These are phyloP conservation scores for Gossypium lobatum DNA, from an alignment of 441 rosid genomes.

Conservation along the genomic window DNA sequence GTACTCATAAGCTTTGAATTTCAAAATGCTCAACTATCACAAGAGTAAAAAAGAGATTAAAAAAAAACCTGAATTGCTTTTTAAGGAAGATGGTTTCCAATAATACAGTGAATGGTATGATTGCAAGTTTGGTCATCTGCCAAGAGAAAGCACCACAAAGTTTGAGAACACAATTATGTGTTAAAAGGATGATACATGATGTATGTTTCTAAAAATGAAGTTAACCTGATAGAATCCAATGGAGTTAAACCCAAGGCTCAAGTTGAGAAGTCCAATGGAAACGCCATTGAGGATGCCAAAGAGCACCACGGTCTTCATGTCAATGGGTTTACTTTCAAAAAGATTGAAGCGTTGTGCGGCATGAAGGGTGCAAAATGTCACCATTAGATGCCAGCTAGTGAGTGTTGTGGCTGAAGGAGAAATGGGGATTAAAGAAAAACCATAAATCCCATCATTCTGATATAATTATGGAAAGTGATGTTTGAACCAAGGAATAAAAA, in stretches of 20 bases:
- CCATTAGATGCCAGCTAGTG: conserved; percentile 96
- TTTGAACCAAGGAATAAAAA: neutral
- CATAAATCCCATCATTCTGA: neutral
- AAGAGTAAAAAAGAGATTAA: neutral
- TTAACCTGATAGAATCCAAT: conserved; percentile 88
- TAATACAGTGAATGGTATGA: conserved; percentile 89
- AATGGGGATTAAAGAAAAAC: neutral
- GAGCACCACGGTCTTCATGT: conserved; percentile 78
- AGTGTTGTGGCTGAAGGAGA: conserved; percentile 65
- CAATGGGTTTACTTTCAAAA: conserved; percentile 77
- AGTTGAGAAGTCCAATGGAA: conserved; percentile 87
- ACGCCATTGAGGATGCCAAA: conserved; percentile 93
- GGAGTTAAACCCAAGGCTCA: conserved; percentile 95
- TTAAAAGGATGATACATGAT: neutral
- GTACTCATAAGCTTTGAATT: neutral
- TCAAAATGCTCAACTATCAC: neutral
- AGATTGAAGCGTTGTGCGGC: conserved; percentile 70
- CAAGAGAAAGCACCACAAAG: neutral
- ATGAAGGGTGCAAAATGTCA: conserved; percentile 86
- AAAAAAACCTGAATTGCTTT: conserved; percentile 77
- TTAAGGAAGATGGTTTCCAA: conserved; percentile 85
- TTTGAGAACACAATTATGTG: neutral
- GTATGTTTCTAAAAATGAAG: neutral
- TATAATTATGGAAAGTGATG: neutral
- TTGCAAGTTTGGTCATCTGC: conserved; percentile 98